Evolutionary conservation across 2,329 filamentous ascomycete species (phyloP).

Genomic region (Alternaria solani): DNA sequence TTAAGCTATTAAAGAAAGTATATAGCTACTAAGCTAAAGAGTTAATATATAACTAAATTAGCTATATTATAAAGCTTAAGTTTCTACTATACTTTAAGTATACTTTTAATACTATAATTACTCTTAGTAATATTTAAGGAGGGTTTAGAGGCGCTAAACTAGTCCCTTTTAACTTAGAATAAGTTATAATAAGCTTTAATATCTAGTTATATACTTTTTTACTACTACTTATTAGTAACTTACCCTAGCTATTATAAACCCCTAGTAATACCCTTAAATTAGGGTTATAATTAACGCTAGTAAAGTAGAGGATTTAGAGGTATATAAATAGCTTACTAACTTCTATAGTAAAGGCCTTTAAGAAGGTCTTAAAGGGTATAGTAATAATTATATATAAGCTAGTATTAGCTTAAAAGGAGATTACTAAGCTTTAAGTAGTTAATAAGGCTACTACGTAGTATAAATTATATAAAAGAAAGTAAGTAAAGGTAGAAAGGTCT

Average conservation of each 20-base stretch:
- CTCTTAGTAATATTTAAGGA: conserved; percentile 37
- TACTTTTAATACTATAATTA: conserved; percentile 35
- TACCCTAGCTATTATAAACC: no score
- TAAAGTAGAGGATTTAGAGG: neutral
- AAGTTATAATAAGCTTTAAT: conserved; percentile 43
- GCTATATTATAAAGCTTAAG: no score
- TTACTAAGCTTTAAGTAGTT: no score
- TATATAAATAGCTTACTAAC: neutral
- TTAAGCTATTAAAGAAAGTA: no score
- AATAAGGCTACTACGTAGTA: no score
- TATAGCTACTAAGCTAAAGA: no score
- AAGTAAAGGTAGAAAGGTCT: no score
- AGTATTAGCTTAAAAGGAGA: neutral
- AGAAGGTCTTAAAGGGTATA: neutral
- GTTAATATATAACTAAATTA: no score
- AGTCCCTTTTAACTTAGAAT: conserved; percentile 42
- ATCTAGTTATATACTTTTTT: conserved; percentile 22
- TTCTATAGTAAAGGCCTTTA: neutral
- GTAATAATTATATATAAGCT: neutral
- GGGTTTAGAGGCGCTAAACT: conserved; percentile 44
- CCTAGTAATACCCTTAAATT: conserved; percentile 4
- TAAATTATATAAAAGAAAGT: no score
- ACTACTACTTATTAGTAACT: no score
- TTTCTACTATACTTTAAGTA: conserved; percentile 27
- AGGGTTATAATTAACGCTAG: neutral